These are phyloP conservation scores for Fistulifera pelliculosa DNA, from an alignment of 108 stramenopile species.

Conservation along the genomic window DNA sequence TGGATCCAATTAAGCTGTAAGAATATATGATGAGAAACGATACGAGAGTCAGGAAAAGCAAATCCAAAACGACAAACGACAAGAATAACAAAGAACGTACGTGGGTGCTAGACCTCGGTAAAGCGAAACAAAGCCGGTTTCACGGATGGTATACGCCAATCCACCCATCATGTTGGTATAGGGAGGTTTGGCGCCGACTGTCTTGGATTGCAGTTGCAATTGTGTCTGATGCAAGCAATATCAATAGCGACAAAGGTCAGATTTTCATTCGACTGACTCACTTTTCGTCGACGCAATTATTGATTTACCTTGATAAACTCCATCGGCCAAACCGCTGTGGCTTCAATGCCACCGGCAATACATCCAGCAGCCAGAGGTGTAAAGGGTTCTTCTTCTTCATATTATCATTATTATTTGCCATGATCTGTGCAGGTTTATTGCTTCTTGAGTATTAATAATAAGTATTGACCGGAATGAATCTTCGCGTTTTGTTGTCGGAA, in stretches of 20 bases:
- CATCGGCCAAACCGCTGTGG: conserved; percentile 92
- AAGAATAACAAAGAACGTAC: too few species aligned
- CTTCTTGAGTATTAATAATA: too few species aligned
- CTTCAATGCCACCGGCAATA: conserved; percentile 76
- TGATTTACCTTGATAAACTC: conserved; percentile 76
- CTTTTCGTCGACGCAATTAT: too few species aligned
- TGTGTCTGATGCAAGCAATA: conserved; percentile 32
- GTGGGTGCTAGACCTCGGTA: conserved; percentile 90
- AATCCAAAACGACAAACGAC: too few species aligned
- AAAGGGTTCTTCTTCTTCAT: conserved; percentile 67
- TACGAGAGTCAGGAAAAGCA: too few species aligned
- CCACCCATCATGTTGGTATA: conserved; percentile 83
- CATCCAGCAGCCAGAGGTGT: conserved; percentile 78
- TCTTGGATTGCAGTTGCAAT: conserved; percentile 64
- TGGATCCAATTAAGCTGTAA: conserved; percentile 56
- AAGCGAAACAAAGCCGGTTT: conserved; percentile 78
- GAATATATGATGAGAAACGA: too few species aligned
- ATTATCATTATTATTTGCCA: too few species aligned
- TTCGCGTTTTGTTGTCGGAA: too few species aligned
- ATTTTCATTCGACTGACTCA: too few species aligned
- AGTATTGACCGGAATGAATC: too few species aligned
- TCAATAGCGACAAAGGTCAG: background rate
- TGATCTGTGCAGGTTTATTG: too few species aligned
- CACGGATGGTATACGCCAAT: conserved; percentile 75
- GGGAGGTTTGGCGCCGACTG: conserved; percentile 51